A percentile compares a stretch with the other conserved stretches of the same genome.
Evolutionary conservation across 2,329 filamentous ascomycete genomes (phyloP).

Genomic region (Nectriaceae sp.): DNA sequence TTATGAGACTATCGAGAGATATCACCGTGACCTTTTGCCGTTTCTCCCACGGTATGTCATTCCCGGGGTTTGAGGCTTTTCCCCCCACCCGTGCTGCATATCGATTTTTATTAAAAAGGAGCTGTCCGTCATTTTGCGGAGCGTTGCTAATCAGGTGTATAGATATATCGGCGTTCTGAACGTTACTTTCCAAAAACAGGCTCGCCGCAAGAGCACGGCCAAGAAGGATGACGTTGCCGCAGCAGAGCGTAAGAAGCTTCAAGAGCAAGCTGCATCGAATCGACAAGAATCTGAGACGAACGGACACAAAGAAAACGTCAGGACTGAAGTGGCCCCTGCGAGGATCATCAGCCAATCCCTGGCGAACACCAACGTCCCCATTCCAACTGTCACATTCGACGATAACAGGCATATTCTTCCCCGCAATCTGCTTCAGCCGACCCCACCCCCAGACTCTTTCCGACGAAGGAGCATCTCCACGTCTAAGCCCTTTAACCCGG

Average conservation of each 20-base stretch:
- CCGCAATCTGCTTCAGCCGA: slow-evolving; percentile 73
- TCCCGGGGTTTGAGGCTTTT: slow-evolving; percentile 3
- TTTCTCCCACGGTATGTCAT: slow-evolving; percentile 79
- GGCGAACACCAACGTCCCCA: slow-evolving; percentile 61
- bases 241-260: slow-evolving; percentile 39
- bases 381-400: slow-evolving; percentile 90
- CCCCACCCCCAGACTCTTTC: slow-evolving; percentile 38
- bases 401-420: slow-evolving; percentile 95
- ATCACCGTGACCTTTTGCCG: slow-evolving; percentile 84
- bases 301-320: slow-evolving; percentile 9
- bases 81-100: no score
- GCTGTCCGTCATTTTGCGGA: no score
- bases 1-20: slow-evolving; percentile 91
- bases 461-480: slow-evolving; percentile 37
- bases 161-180: slow-evolving; percentile 98
- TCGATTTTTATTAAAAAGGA: no score
- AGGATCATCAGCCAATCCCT: slow-evolving; percentile 74
- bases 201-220: slow-evolving; percentile 62
- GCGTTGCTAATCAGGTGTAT: slow-evolving; percentile 15
- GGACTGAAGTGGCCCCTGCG: slow-evolving; percentile 19
- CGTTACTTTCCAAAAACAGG: slow-evolving; percentile 87
- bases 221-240: slow-evolving; percentile 49
- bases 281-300: slow-evolving; percentile 19
- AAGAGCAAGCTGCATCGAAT: slow-evolving; percentile 28
- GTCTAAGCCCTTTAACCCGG: slow-evolving; percentile 14